These are phyloP conservation scores for Crucihimalaya himalaica DNA, from an alignment of 345 rosid genomes.

Conservation along the genomic window DNA sequence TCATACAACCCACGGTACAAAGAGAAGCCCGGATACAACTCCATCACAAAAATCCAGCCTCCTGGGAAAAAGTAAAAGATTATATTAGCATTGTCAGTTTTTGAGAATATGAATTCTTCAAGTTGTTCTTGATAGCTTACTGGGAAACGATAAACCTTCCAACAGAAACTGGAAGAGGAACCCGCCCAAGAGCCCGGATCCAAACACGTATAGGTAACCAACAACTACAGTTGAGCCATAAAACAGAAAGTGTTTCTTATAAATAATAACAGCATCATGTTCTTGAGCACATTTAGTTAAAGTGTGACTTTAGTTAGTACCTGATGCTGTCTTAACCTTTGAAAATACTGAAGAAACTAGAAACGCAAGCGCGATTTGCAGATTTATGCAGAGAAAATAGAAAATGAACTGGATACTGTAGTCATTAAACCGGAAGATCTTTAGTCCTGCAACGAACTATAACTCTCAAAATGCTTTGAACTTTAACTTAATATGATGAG, in stretches of 20 bases:
- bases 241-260: conserved; percentile 1
- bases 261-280: background rate
- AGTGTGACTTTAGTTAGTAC: conserved; percentile 42
- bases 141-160: conserved; percentile 70
- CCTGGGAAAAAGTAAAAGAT: conserved; percentile 46
- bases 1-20: conserved; percentile 87
- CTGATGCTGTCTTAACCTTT: conserved; percentile 84
- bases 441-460: conserved; percentile 61
- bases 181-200: conserved; percentile 78
- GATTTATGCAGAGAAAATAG: conserved; percentile 70
- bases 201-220: conserved; percentile 69
- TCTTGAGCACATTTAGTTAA: background rate
- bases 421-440: conserved; percentile 72
- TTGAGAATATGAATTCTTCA: background rate
- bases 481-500: too few relatives aligned
- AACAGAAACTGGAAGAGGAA: conserved; percentile 68
- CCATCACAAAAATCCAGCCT: conserved; percentile 64
- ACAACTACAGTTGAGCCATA: conserved; percentile 50
- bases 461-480: background rate
- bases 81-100: background rate
- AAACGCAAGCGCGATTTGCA: conserved; percentile 82
- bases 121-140: conserved; percentile 49
- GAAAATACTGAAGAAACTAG: conserved; percentile 68
- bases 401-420: conserved; percentile 70
- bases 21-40: conserved; percentile 86